Evolutionary conservation across 2,329 filamentous ascomycete species (phyloP).

Genomic region (Fusarium setosum): DNA sequence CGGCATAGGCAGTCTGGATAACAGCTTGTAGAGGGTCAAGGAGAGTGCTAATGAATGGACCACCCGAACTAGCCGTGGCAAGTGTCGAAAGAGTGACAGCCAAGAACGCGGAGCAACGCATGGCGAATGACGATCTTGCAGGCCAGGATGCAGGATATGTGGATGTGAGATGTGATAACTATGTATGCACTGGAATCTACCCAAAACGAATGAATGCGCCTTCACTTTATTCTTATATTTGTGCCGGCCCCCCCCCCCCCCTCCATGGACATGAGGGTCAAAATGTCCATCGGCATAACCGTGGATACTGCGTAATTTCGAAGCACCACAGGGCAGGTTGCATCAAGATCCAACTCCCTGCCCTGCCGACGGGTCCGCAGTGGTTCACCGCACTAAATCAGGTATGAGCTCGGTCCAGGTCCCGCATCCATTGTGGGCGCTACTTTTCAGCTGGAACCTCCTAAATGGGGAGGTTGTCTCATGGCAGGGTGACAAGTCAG

Average conservation of each 20-base stretch:
- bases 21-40: conserved; percentile 28
- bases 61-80: conserved; percentile 12
- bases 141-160: too few relatives aligned
- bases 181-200: neutral
- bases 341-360: conserved; percentile 7
- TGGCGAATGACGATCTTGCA: conserved; percentile 5
- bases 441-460: conserved; percentile 6
- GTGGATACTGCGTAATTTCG: neutral
- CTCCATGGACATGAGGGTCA: too few relatives aligned
- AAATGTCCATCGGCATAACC: neutral
- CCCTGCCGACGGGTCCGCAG: neutral
- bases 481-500: conserved; percentile 3
- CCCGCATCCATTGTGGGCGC: neutral
- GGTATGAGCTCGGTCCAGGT: too few relatives aligned
- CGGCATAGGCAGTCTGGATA: conserved; percentile 28
- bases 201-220: neutral
- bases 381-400: neutral
- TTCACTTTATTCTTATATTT: conserved; percentile 11
- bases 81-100: conserved; percentile 22
- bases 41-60: conserved; percentile 31
- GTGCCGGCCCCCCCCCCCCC: too few relatives aligned
- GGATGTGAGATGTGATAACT: too few relatives aligned
- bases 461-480: neutral
- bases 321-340: neutral
- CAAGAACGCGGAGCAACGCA: conserved; percentile 20